Percentiles rank a stretch among this genome's conserved stretches.
Conservation (phyloP, 78 protist species). For the Polysphondylium violaceum region DNA sequence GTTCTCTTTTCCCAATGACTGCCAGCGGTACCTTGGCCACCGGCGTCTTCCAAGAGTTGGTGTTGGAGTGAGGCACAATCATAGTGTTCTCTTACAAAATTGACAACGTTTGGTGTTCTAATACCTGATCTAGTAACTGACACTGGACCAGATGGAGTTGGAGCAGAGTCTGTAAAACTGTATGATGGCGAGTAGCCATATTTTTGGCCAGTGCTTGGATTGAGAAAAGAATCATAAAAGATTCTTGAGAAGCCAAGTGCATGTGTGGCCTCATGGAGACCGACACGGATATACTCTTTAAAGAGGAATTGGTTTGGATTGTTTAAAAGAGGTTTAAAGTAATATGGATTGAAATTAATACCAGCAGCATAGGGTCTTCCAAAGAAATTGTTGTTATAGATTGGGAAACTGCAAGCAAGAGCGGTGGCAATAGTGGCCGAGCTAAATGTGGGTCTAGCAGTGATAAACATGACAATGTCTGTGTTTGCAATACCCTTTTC, state of each 20-base stretch:
- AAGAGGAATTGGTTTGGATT: background rate
- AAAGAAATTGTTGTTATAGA: conserved; percentile 4
- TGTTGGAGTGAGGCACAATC: background rate
- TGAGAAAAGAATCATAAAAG: background rate
- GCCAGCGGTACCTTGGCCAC: conserved; percentile 30
- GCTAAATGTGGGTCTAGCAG: conserved; percentile 18
- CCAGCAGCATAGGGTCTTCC: conserved; percentile 8
- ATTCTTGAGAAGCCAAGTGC: conserved; percentile 33
- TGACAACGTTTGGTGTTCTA: conserved; percentile 3
- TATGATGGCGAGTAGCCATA: background rate
- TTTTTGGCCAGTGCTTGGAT: background rate
- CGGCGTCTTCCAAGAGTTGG: conserved; percentile 25
- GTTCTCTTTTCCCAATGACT: conserved; percentile 53
- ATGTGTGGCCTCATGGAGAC: conserved; percentile 69
- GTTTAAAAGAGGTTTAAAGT: conserved; percentile 1
- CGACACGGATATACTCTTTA: conserved; percentile 49
- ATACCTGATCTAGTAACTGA: background rate
- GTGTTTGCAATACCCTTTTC: conserved; percentile 2
- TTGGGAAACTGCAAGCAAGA: background rate
- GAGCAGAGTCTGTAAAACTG: background rate
- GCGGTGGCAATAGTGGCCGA: too few relatives aligned
- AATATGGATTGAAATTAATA: conserved; percentile 36
- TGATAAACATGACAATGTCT: conserved; percentile 12
- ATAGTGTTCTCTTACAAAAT: conserved; percentile 14
- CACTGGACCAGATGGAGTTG: conserved; percentile 52